These are phyloP conservation scores for Fonsecaea erecta DNA, from an alignment of 2,329 filamentous ascomycete species.

Conservation along the genomic window DNA sequence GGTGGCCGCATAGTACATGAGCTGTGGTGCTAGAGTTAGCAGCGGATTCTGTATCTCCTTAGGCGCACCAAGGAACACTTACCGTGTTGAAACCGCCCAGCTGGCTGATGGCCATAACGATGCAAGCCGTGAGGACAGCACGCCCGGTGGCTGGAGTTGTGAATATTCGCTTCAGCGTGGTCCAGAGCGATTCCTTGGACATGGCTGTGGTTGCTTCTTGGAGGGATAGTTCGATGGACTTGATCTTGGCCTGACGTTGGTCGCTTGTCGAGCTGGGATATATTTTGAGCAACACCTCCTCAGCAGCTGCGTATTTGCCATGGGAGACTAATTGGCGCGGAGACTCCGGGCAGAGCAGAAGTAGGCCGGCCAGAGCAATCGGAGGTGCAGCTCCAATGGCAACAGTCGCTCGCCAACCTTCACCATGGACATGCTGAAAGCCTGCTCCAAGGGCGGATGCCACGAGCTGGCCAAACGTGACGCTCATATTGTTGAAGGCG, in stretches of 20 bases:
- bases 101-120: slow-evolving; percentile 86
- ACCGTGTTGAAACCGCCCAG: slow-evolving; percentile 82
- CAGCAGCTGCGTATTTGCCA: slow-evolving; percentile 57
- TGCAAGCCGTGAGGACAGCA: slow-evolving; percentile 80
- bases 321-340: slow-evolving; percentile 54
- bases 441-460: slow-evolving; percentile 83
- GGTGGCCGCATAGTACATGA: slow-evolving; percentile 86
- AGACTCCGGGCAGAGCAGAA: slow-evolving; percentile 74
- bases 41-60: slow-evolving; percentile 44
- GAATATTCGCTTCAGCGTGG: slow-evolving; percentile 46
- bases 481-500: slow-evolving; percentile 70
- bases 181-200: slow-evolving; percentile 26
- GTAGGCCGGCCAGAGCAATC: slow-evolving; percentile 67
- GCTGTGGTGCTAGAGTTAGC: not conserved
- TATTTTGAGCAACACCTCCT: slow-evolving; percentile 67
- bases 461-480: slow-evolving; percentile 87
- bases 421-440: slow-evolving; percentile 58
- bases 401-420: slow-evolving; percentile 69
- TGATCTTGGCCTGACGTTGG: slow-evolving; percentile 57
- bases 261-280: slow-evolving; percentile 70
- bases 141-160: slow-evolving; percentile 47
- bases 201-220: slow-evolving; percentile 22
- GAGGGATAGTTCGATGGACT: slow-evolving; percentile 28
- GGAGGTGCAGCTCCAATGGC: slow-evolving; percentile 82
- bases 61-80: not conserved